These are phyloP conservation scores for Cryptococcus jaspeensis DNA, from an alignment of 1,284 basidiomycete species.

Conservation along the genomic window DNA sequence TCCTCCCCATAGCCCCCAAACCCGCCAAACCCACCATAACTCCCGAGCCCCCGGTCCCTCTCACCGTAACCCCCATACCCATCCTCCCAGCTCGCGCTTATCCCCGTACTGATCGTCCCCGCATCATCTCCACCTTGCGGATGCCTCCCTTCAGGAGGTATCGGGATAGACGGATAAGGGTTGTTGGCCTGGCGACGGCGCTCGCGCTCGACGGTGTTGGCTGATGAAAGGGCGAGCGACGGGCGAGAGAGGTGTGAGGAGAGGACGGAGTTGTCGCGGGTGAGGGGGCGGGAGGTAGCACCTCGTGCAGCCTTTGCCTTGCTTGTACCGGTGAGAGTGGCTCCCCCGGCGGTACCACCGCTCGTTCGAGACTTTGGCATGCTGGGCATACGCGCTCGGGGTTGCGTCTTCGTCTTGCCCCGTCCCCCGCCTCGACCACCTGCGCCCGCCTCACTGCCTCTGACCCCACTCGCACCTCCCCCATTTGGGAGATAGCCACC, in stretches of 20 bases:
- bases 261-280: not conserved
- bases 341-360: not conserved
- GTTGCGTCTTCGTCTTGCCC: too few species aligned
- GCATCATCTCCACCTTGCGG: not conserved
- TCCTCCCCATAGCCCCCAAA: not conserved
- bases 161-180: constrained; percentile 46
- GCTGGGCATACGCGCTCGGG: not conserved
- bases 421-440: not conserved
- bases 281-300: not conserved
- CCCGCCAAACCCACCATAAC: not conserved
- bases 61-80: not conserved
- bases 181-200: constrained; percentile 42
- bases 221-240: constrained; percentile 21
- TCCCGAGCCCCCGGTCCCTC: not conserved
- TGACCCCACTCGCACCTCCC: not conserved
- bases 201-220: constrained; percentile 22
- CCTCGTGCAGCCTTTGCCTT: not conserved
- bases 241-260: constrained; percentile 39
- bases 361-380: not conserved
- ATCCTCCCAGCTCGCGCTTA: not conserved
- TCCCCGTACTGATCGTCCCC: not conserved
- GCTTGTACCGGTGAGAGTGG: not conserved
- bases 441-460: not conserved
- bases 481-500: too few species aligned
- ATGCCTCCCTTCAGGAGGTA: constrained; percentile 18